These are phyloP conservation scores for Syzygium oleosum DNA, from an alignment of 345 rosid genomes.

Conservation along the genomic window DNA sequence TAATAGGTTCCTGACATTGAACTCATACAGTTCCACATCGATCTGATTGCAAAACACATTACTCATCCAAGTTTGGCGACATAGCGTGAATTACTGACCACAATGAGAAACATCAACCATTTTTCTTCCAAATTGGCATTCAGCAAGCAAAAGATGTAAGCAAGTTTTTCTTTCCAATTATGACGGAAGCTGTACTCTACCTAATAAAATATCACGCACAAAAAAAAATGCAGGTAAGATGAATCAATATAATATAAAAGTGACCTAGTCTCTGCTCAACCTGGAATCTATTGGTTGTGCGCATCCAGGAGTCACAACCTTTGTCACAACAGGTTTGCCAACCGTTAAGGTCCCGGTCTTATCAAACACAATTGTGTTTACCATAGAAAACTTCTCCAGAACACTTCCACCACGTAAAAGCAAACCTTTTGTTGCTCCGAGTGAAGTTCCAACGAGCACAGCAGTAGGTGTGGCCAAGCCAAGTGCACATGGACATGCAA, in stretches of 20 bases:
- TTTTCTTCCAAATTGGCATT: background rate
- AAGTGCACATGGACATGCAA: slow-evolving; percentile 99
- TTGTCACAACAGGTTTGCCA: slow-evolving; percentile 87
- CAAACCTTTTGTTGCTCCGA: slow-evolving; percentile 91
- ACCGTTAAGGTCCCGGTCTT: slow-evolving; percentile 91
- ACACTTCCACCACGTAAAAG: slow-evolving; percentile 90
- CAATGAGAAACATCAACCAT: background rate
- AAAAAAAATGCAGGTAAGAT: background rate
- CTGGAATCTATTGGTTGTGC: slow-evolving; percentile 22
- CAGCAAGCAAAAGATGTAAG: background rate
- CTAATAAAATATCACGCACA: background rate
- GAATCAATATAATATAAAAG: background rate
- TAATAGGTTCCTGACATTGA: background rate
- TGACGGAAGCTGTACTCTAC: background rate
- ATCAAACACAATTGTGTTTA: slow-evolving; percentile 77
- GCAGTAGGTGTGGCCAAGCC: slow-evolving; percentile 99
- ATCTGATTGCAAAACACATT: background rate
- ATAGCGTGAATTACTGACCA: background rate
- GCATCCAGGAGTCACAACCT: slow-evolving; percentile 39
- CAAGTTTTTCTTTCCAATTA: background rate
- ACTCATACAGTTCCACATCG: background rate
- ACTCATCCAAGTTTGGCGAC: background rate
- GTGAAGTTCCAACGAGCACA: slow-evolving; percentile 93
- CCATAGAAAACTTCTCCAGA: slow-evolving; percentile 83
- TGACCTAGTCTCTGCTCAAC: slow-evolving; percentile 28